Evolutionary conservation across 768 basidiomycete species (phyloP), one percentile per base, ranked within the genome.

Genomic region (Boletus barrowsii): DNA sequence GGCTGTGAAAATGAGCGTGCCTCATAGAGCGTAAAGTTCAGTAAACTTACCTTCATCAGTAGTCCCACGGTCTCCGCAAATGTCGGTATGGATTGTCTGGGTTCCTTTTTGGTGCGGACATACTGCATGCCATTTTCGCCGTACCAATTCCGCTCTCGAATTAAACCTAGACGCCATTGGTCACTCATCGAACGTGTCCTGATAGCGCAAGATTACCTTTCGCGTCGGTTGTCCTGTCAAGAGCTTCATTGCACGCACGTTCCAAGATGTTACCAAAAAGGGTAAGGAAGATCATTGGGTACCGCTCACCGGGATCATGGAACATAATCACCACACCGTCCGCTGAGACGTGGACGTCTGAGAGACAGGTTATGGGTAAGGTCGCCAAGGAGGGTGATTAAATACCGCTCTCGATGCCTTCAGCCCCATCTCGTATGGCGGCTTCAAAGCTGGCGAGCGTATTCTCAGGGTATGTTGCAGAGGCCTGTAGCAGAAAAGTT

Each of bases 401-500:
- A 83, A 75, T 94, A 97, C 96, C 95, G 70, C 91, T 94, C 82
- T 99, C 96, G 66, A 99, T 96, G 59, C 85, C 95, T 69, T 99
- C 93, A 43, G 93, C 88, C 56, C 96, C 96, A 75, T 97, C 94
- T 44, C 85, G 84, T 57, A 97, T 93, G 67, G 96, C 96, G 59
- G 90, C 90, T 69, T 92, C 86, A 74, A 98, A 98, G 74, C 90
- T 93, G 35, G 91, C 91, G 58, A 94, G 82, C 46, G 94, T 96
- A 77, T 98, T 98, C 74, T 98, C 96, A 5, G 93, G 92, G 72
- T 82, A 93, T 17, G 81, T 77, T 22, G 90, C 83, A 24, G 91
- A 93, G 44, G 93, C 93, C 92, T 93, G 40, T 51, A 42, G 13
- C 33, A 14, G 73, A 64, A 39, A 20, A 17, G 41, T 54, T 52